Percentiles rank a stretch among this genome's conserved stretches.
Conservation (phyloP, 78 protist genomes). For the Dictyostelium citrinum region DNA sequence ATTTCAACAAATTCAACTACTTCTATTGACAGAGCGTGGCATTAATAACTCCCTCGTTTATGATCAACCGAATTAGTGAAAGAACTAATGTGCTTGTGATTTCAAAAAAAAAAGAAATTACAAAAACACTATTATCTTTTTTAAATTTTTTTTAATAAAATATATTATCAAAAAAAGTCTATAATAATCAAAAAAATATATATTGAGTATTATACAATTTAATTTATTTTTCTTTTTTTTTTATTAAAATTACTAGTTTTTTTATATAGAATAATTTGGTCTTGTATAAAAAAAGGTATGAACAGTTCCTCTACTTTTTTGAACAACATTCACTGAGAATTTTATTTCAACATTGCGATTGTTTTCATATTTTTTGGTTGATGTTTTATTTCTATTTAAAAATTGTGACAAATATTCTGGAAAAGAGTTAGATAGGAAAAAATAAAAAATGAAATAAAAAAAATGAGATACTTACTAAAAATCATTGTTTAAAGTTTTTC, state of each 20-base stretch:
- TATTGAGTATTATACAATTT: not conserved
- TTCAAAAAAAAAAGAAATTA: not conserved
- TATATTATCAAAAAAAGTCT: not conserved
- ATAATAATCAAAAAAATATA: not conserved
- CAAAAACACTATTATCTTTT: not conserved
- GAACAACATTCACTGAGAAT: not conserved
- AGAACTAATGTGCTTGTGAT: not conserved
- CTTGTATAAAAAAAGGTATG: not conserved
- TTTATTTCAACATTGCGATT: not conserved
- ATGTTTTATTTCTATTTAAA: not conserved
- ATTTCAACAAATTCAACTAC: not conserved
- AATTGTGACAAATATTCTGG: not conserved
- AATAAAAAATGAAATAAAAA: not conserved
- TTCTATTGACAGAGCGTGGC: not conserved
- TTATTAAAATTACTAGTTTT: not conserved
- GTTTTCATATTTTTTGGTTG: not conserved
- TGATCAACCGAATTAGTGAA: not conserved
- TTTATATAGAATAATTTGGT: not conserved
- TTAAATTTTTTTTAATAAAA: not conserved
- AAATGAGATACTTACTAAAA: not conserved
- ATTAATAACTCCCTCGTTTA: not conserved
- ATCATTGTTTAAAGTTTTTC: too few species aligned
- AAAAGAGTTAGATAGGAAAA: not conserved
- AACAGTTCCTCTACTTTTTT: not conserved
- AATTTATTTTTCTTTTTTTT: too few species aligned